Conservation (phyloP, 495 filamentous ascomycete species). For the Penicillium roqueforti region DNA sequence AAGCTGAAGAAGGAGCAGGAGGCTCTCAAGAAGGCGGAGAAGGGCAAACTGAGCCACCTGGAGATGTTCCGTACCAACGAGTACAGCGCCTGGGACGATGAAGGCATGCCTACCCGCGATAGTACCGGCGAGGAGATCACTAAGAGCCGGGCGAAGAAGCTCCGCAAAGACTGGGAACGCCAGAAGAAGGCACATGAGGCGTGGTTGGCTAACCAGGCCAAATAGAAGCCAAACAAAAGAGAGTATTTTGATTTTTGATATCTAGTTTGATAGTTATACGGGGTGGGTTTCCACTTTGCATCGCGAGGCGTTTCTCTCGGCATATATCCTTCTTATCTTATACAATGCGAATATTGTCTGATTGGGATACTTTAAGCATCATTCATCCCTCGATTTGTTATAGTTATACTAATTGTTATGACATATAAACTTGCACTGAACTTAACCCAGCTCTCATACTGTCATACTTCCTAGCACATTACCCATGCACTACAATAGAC, state of each 20-base stretch:
- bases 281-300: slow-evolving; percentile 11
- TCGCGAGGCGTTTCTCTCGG: slow-evolving; percentile 17
- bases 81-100: slow-evolving; percentile 78
- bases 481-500: not conserved
- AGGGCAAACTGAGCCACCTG: slow-evolving; percentile 63
- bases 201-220: slow-evolving; percentile 45
- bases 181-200: slow-evolving; percentile 84
- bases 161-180: slow-evolving; percentile 86
- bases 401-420: not conserved
- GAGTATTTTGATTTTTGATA: slow-evolving; percentile 5
- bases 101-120: slow-evolving; percentile 77
- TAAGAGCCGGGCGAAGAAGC: slow-evolving; percentile 76
- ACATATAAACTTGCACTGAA: not conserved
- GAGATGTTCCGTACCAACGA: slow-evolving; percentile 74
- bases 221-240: slow-evolving; percentile 15
- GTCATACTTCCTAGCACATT: not conserved
- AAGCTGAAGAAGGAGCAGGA: slow-evolving; percentile 54
- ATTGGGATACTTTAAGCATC: not conserved
- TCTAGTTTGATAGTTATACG: slow-evolving; percentile 6
- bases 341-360: slow-evolving; percentile 3
- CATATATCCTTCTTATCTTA: slow-evolving; percentile 8
- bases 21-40: slow-evolving; percentile 56
- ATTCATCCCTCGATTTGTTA: not conserved
- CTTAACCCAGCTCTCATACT: not conserved
- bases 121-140: slow-evolving; percentile 72